Percentiles rank a stretch among this genome's conserved stretches.
Conservation (phyloP, 768 basidiomycete genomes). For the Asterophora lycoperdoides region DNA sequence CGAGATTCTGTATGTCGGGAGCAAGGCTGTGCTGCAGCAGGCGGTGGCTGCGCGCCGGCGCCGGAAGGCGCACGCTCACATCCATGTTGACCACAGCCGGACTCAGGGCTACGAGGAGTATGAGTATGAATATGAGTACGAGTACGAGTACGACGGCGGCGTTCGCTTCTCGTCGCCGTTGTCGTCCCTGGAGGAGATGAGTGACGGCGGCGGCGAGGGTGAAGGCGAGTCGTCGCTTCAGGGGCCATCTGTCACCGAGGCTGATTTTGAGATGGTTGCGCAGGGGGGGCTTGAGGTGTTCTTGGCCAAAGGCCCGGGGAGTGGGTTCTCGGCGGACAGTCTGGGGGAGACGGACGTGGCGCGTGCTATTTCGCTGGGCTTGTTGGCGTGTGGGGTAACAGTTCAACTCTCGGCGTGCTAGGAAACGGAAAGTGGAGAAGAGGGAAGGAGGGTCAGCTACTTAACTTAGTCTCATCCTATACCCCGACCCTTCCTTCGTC, state of each 20-base stretch:
- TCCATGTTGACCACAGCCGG: neutral
- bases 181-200: conserved; percentile 8
- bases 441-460: neutral
- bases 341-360: conserved; percentile 21
- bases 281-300: conserved; percentile 14
- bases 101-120: neutral
- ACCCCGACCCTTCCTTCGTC: too few relatives aligned
- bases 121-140: too few relatives aligned
- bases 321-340: conserved; percentile 18
- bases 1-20: conserved; percentile 15
- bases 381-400: conserved; percentile 20
- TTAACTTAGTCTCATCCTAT: too few relatives aligned
- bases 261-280: conserved; percentile 18
- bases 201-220: neutral
- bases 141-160: neutral
- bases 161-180: conserved; percentile 8
- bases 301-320: conserved; percentile 12
- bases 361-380: conserved; percentile 21
- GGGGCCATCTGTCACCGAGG: conserved; percentile 6
- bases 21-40: conserved; percentile 8
- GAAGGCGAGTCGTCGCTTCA: conserved; percentile 18
- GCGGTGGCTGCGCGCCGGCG: neutral
- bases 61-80: neutral
- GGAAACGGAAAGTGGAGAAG: too few relatives aligned
- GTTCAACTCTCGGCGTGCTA: conserved; percentile 11